Percentiles rank a stretch among this genome's conserved stretches.
phyloP scores from a whole-genome alignment of 768 basidiomycete species.

The Suillus paluster region DNA sequence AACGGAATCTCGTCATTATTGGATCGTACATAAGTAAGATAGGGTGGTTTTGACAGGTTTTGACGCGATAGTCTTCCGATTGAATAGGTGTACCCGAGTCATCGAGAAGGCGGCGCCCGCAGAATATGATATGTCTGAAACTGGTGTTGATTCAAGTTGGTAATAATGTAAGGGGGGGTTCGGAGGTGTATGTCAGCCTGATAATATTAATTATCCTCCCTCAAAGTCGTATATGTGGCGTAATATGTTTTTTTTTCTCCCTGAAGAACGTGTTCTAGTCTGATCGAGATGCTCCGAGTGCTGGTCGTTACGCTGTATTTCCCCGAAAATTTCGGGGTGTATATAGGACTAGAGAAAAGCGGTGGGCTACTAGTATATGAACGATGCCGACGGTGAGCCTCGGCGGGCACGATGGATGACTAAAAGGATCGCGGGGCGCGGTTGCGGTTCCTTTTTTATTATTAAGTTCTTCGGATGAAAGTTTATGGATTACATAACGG shows the following conservation, averaged over 20 bases:
- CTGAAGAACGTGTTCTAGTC: neutral
- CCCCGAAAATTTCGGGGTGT: conserved; percentile 1
- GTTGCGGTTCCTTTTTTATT: conserved; percentile 7
- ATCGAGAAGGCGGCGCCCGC: neutral
- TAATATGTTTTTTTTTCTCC: neutral
- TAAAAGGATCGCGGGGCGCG: neutral
- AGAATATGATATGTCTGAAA: neutral
- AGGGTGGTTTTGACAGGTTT: neutral
- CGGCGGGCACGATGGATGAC: conserved; percentile 13
- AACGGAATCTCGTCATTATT: neutral
- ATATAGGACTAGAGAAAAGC: no score
- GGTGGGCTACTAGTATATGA: no score
- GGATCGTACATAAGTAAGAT: neutral
- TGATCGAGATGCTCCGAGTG: no score
- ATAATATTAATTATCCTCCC: neutral
- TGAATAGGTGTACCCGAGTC: conserved; percentile 2
- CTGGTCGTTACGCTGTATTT: neutral
- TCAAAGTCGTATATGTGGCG: no score
- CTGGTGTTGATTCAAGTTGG: neutral
- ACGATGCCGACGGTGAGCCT: neutral
- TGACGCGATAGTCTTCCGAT: neutral
- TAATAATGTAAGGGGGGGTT: neutral
- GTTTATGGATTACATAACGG: conserved; percentile 24
- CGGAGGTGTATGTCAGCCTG: neutral
- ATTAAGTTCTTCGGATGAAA: conserved; percentile 6